These are phyloP conservation scores for Plantago coronopus DNA, from an alignment of 305 asterid genomes.

Conservation along the genomic window DNA sequence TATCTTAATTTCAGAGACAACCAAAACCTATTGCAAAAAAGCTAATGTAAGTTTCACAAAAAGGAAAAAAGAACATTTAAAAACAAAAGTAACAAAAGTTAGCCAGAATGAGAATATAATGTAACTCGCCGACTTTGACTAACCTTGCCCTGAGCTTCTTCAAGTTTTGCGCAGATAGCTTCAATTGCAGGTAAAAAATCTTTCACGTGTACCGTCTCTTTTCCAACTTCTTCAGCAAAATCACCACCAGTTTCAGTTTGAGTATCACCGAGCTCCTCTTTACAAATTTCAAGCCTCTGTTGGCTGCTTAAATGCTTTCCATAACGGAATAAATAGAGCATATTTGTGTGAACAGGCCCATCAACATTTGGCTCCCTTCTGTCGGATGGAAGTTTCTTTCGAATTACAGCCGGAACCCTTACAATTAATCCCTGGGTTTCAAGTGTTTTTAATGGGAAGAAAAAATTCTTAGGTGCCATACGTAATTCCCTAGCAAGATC, in stretches of 20 bases:
- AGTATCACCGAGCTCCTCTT: conserved; percentile 55
- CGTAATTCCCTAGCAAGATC: conserved; percentile 75
- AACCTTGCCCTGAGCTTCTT: conserved; percentile 82
- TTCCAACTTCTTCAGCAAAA: conserved; percentile 37
- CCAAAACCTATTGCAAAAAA: conserved; percentile 63
- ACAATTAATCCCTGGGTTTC: conserved; percentile 76
- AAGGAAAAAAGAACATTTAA: neutral
- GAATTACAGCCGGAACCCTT: conserved; percentile 68
- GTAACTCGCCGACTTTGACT: conserved; percentile 25
- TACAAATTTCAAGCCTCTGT: conserved; percentile 80
- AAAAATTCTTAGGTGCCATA: conserved; percentile 62
- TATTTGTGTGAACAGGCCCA: conserved; percentile 61
- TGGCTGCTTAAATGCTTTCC: conserved; percentile 80
- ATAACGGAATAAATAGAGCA: conserved; percentile 75
- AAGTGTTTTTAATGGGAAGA: conserved; percentile 67
- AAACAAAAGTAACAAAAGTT: too few species aligned
- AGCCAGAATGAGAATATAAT: conserved; percentile 4
- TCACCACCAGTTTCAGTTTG: conserved; percentile 43
- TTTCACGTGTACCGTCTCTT: conserved; percentile 60
- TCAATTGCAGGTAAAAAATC: conserved; percentile 75
- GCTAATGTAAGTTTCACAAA: conserved; percentile 22
- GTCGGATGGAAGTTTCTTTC: conserved; percentile 48
- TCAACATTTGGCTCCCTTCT: conserved; percentile 40
- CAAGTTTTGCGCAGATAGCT: conserved; percentile 82
- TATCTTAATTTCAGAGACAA: conserved; percentile 72